Evolutionary conservation across 345 rosid species (phyloP).

Genomic region (Adansonia digitata): DNA sequence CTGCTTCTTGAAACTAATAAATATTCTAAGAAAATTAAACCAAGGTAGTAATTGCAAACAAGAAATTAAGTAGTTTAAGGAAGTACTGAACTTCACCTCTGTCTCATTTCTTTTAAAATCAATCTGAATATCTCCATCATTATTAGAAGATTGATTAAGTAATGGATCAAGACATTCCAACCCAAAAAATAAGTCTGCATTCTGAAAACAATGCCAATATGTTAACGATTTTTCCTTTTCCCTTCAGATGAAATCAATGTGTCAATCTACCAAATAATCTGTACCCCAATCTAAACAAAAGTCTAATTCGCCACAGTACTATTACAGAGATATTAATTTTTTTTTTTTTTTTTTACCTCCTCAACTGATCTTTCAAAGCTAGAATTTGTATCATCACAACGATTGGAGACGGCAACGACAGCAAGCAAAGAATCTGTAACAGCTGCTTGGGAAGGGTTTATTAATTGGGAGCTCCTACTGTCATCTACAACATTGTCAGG

Average conservation of each 20-base stretch:
- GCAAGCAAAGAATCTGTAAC: constrained; percentile 1
- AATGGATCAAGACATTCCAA: constrained; percentile 24
- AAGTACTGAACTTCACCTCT: constrained; percentile 28
- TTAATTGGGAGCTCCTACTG: background rate
- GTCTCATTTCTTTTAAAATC: constrained; percentile 12
- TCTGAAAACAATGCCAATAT: constrained; percentile 20
- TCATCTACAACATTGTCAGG: background rate
- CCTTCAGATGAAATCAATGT: background rate
- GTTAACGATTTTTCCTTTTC: background rate
- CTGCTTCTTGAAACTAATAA: constrained; percentile 34
- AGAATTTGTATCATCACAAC: constrained; percentile 5
- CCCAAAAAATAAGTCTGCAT: constrained; percentile 25
- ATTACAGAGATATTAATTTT: too few relatives aligned
- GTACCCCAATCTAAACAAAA: background rate
- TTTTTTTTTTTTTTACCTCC: constrained; percentile 13
- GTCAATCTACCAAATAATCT: background rate
- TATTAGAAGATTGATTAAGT: constrained; percentile 14
- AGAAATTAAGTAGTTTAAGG: background rate
- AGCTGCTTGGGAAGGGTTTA: background rate
- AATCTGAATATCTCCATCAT: constrained; percentile 17
- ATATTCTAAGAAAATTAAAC: constrained; percentile 14
- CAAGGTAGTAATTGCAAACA: constrained; percentile 6
- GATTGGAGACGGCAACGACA: background rate
- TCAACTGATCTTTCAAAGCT: constrained; percentile 17
- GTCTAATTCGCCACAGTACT: background rate